A percentile compares a stretch with the other conserved stretches of the same genome.
These are phyloP conservation scores for Chlorencoelia australis DNA, from an alignment of 2,329 filamentous ascomycete species.

Conservation along the genomic window DNA sequence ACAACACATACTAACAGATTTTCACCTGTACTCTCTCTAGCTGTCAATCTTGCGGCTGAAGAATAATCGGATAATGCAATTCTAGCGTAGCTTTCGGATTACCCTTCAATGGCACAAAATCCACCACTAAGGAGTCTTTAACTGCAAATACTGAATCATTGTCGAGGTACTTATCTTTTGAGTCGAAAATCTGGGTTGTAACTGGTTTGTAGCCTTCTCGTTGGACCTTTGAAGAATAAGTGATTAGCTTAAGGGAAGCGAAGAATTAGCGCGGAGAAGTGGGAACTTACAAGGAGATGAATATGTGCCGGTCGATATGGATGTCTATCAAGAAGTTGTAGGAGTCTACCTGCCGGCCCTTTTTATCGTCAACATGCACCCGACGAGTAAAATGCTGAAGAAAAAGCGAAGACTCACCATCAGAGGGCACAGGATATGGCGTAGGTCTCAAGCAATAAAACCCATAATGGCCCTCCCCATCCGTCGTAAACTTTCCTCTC, in stretches of 20 bases:
- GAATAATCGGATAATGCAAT: slow-evolving; percentile 22
- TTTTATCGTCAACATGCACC: slow-evolving; percentile 2
- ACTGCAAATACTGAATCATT: slow-evolving; percentile 42
- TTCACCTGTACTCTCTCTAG: no score
- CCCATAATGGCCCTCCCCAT: slow-evolving; percentile 43
- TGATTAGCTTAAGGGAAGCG: background rate
- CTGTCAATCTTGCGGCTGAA: slow-evolving; percentile 11
- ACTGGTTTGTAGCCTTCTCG: slow-evolving; percentile 48
- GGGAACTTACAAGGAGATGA: slow-evolving; percentile 42
- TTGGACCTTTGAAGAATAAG: slow-evolving; percentile 9
- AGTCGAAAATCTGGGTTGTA: slow-evolving; percentile 70
- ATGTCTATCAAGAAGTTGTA: slow-evolving; percentile 49
- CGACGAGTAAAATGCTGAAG: background rate
- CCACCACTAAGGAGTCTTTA: slow-evolving; percentile 41
- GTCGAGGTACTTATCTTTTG: slow-evolving; percentile 51
- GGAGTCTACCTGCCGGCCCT: slow-evolving; percentile 47
- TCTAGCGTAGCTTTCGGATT: slow-evolving; percentile 28
- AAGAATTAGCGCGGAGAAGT: background rate
- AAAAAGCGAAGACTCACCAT: slow-evolving; percentile 16
- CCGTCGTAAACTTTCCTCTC: slow-evolving; percentile 51
- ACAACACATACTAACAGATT: no score
- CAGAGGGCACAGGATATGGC: slow-evolving; percentile 26
- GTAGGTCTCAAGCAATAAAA: slow-evolving; percentile 40
- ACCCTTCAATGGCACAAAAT: slow-evolving; percentile 37
- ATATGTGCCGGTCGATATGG: slow-evolving; percentile 54